Base-by-base conservation (phyloP, 1,284 basidiomycete species). In the Trametes sp. region DNA sequence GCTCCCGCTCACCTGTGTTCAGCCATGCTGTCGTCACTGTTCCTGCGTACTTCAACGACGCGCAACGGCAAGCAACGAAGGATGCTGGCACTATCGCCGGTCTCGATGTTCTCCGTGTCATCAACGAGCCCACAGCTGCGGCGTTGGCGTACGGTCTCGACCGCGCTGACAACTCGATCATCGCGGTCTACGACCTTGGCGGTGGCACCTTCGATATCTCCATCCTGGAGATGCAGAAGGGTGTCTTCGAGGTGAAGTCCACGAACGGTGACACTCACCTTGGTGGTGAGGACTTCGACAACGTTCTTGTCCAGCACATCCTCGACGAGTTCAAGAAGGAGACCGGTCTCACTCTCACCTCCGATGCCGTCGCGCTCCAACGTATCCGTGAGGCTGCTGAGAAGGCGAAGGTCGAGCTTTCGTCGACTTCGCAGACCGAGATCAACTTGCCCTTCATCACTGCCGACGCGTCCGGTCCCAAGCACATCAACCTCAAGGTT, bases 131-230 rank as follows among this genome's bases (percentile, higher is more conserved):
- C 28, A 98, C 97, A 26, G 97, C 97, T 57, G 97, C 96, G 57
- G 97, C 97, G 36, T 89, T 99, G 56, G 97, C 97, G 1, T 99
- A 99, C 77, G 97, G 96, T 78, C 87, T 97, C 35, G 95, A 98
- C 77, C 90, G 89, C 24, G 72, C 80, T 3, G 92, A 96, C 69
- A 92, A 91, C 42, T 89, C 92, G 13, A 82, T 96, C 72, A 97
- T 99, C 72, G 96, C 96, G 57, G 97, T 99, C 66, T 99, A 98
- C 77, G 97, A 99, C 83, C 91, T 98, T 62, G 96, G 96, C 79
- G 96, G 96, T 80, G 96, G 96, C 80, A 98, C 96, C 57, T 98
- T 98, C 79, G 96, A 98, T 94, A 94, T 98, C 72, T 98, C 97
- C 36, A 96, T 99, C 70, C 85, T 98, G 48, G 95, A 98, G 82